A percentile compares a stretch with the other conserved stretches of the same genome.
Conservation (phyloP, 768 basidiomycete species). For the Hemileccinum rubropunctum region DNA sequence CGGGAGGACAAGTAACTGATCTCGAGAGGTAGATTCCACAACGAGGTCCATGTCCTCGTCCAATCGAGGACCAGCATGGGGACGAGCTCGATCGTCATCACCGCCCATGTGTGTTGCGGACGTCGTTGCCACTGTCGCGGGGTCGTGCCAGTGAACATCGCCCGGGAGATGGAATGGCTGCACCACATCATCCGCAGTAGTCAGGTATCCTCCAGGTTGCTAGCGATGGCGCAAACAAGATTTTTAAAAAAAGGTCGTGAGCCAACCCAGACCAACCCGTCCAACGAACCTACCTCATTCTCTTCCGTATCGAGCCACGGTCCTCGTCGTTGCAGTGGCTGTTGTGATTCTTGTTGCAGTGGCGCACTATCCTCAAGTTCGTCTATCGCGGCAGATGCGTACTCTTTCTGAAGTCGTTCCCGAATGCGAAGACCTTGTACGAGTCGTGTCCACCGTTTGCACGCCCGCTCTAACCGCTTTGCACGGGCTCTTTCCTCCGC, state of each 20-base stretch:
- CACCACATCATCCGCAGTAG: constrained; percentile 70
- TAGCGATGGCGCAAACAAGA: not conserved
- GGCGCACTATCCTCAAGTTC: not conserved
- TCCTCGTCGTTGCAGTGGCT: constrained; percentile 9
- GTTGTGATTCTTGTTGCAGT: constrained; percentile 1
- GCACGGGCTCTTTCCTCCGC: constrained; percentile 72
- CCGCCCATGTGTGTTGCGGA: not conserved
- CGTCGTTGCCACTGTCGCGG: constrained; percentile 5
- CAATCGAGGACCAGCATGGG: not conserved
- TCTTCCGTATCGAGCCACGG: constrained; percentile 21
- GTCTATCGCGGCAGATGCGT: constrained; percentile 35
- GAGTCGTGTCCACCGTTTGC: constrained; percentile 87
- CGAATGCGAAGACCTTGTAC: constrained; percentile 87
- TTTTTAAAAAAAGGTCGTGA: constrained; percentile 14
- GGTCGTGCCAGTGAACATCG: constrained; percentile 32
- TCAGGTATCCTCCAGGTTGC: constrained; percentile 58
- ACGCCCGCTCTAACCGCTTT: constrained; percentile 73
- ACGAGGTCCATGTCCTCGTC: not conserved
- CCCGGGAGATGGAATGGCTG: constrained; percentile 70
- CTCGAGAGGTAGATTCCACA: constrained; percentile 3
- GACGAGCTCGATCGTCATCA: not conserved
- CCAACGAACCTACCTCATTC: constrained; percentile 20
- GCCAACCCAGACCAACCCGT: constrained; percentile 3
- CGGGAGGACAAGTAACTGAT: not conserved
- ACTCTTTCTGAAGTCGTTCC: constrained; percentile 77